Percentiles rank a stretch among this genome's conserved stretches.
Conservation (phyloP, 83 land plant genomes). For the Thuja plicata region DNA sequence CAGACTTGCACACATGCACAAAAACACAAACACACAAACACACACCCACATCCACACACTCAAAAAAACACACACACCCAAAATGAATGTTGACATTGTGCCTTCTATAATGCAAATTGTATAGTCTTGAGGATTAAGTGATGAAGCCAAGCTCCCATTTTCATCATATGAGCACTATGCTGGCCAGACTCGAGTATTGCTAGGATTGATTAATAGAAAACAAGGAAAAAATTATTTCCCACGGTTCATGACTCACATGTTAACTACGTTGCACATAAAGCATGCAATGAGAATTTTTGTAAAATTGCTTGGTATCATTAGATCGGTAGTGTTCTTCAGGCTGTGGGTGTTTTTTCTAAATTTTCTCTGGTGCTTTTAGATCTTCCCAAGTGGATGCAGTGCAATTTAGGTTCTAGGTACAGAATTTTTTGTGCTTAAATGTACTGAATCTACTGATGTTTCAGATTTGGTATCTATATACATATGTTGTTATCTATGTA, state of each 20-base stretch:
- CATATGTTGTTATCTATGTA: not conserved
- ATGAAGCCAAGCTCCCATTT: not conserved
- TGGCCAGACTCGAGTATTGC: not conserved
- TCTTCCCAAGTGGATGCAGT: not conserved
- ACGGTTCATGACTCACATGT: not conserved
- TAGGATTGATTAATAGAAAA: not conserved
- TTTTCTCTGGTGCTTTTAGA: not conserved
- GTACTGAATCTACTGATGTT: not conserved
- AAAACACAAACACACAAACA: too few relatives aligned
- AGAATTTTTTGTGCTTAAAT: not conserved
- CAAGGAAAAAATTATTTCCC: not conserved
- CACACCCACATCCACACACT: too few relatives aligned
- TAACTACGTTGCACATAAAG: not conserved
- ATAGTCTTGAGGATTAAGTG: not conserved
- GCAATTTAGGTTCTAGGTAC: not conserved
- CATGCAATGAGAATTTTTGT: not conserved
- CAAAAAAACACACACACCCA: too few relatives aligned
- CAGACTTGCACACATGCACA: too few relatives aligned
- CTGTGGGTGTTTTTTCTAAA: not conserved
- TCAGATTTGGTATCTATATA: not conserved
- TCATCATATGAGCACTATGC: not conserved
- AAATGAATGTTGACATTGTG: not conserved
- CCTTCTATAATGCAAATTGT: not conserved
- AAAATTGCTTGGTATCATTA: not conserved
- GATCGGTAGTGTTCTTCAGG: not conserved